Conservation (phyloP, 2,329 filamentous ascomycete genomes). For the Blastomyces emzantsi region DNA sequence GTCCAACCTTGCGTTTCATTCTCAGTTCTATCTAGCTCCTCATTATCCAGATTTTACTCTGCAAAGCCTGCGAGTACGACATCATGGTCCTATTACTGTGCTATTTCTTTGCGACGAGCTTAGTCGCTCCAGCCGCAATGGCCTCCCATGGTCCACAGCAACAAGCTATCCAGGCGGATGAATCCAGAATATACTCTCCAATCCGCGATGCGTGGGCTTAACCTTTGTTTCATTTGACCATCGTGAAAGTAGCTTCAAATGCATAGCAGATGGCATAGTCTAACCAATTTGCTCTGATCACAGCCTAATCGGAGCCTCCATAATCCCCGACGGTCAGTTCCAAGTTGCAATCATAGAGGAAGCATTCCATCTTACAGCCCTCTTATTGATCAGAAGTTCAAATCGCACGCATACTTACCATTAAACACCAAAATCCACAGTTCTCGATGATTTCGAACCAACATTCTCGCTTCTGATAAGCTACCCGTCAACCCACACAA, state of each 20-base stretch:
- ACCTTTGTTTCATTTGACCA: not conserved
- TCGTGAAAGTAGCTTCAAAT: not conserved
- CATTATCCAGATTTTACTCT: not conserved
- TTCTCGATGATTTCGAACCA: conserved; percentile 53
- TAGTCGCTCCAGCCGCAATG: not conserved
- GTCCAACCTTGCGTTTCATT: not conserved
- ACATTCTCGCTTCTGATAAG: conserved; percentile 42
- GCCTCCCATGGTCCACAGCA: not conserved
- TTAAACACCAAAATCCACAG: conserved; percentile 24
- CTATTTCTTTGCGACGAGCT: not conserved
- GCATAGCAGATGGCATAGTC: not conserved
- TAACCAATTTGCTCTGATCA: not conserved
- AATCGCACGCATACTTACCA: not conserved
- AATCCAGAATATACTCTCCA: not conserved
- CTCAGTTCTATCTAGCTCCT: not conserved
- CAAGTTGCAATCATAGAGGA: not conserved
- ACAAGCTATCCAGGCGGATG: not conserved
- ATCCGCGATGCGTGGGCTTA: conserved; percentile 15
- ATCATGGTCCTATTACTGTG: not conserved
- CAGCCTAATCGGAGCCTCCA: conserved; percentile 9
- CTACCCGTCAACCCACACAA: conserved; percentile 38
- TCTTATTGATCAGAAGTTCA: not conserved
- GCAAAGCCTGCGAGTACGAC: not conserved
- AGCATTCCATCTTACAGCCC: not conserved
- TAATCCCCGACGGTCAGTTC: conserved; percentile 15